phyloP scores from a whole-genome alignment of 2,329 filamentous ascomycete species.

The Cadophora gregata region DNA sequence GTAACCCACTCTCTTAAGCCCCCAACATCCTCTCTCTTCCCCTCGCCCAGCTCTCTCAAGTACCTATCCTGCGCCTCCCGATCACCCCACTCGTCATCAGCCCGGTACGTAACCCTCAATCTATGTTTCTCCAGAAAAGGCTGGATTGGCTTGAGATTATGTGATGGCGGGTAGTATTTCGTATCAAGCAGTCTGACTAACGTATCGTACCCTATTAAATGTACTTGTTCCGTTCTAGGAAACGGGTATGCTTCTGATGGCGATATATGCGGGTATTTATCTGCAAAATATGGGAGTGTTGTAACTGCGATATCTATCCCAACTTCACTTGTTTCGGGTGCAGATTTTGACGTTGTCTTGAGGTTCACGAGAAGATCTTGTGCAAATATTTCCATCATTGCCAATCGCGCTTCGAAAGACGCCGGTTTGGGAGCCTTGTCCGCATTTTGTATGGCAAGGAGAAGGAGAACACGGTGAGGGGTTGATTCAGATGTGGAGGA shows the following conservation, averaged over 20 bases:
- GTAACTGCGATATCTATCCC: conserved; percentile 71
- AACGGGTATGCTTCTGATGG: conserved; percentile 48
- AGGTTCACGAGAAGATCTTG: conserved; percentile 54
- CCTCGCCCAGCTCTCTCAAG: conserved; percentile 55
- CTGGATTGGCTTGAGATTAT: conserved; percentile 60
- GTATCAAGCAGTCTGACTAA: conserved; percentile 73
- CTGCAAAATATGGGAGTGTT: conserved; percentile 74
- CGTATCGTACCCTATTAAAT: conserved; percentile 79
- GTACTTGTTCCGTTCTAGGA: conserved; percentile 58
- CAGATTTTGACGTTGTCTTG: not conserved
- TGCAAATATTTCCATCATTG: conserved; percentile 75
- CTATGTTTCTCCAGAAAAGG: conserved; percentile 68
- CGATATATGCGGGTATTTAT: conserved; percentile 68
- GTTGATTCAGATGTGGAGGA: conserved; percentile 32
- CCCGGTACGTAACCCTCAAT: conserved; percentile 68
- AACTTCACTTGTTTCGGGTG: conserved; percentile 3
- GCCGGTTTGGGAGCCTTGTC: conserved; percentile 72
- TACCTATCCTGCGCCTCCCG: conserved; percentile 60
- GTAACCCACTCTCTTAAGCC: conserved; percentile 63
- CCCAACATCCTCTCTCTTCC: conserved; percentile 57
- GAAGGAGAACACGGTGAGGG: conserved; percentile 56
- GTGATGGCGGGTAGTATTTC: conserved; percentile 67
- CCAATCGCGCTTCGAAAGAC: conserved; percentile 68
- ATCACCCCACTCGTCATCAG: conserved; percentile 65
- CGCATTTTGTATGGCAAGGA: conserved; percentile 69